Evolutionary conservation across 495 filamentous ascomycete species (phyloP).

Genomic region (Podospora pseudocomata): DNA sequence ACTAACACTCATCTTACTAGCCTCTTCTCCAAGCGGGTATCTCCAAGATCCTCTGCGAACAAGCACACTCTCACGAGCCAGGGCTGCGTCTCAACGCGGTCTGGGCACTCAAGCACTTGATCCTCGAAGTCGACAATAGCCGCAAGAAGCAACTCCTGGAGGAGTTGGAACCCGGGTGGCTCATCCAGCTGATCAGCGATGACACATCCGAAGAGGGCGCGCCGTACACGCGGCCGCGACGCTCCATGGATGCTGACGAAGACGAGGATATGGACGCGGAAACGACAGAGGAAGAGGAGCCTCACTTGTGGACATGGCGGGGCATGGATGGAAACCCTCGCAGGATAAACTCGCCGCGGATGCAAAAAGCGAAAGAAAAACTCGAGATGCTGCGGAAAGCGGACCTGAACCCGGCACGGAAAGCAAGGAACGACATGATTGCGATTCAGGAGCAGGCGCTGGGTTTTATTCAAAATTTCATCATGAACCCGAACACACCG

Average conservation of each 20-base stretch:
- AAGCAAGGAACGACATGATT: constrained; percentile 71
- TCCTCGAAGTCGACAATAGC: constrained; percentile 60
- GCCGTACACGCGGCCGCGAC: constrained; percentile 33
- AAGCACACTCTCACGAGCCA: constrained; percentile 72
- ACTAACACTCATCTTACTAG: constrained; percentile 42
- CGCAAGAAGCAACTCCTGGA: constrained; percentile 73
- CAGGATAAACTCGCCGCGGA: constrained; percentile 21
- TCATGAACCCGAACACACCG: constrained; percentile 43
- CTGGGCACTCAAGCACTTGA: constrained; percentile 90
- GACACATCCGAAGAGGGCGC: constrained; percentile 50
- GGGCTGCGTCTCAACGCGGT: constrained; percentile 74
- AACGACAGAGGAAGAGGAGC: constrained; percentile 26
- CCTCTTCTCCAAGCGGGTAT: constrained; percentile 71
- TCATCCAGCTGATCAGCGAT: constrained; percentile 68
- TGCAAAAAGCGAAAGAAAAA: constrained; percentile 47
- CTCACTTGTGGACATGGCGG: constrained; percentile 21
- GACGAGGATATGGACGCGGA: constrained; percentile 64
- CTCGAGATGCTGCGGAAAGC: constrained; percentile 51
- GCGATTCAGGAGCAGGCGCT: constrained; percentile 87
- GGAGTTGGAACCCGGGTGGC: constrained; percentile 71
- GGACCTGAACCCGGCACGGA: constrained; percentile 54
- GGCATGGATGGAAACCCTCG: background rate
- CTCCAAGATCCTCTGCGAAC: constrained; percentile 72
- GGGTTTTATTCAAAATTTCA: constrained; percentile 84
- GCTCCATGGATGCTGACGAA: constrained; percentile 40